phyloP scores from a whole-genome alignment of 441 rosid species.

The Populus hybrid region DNA sequence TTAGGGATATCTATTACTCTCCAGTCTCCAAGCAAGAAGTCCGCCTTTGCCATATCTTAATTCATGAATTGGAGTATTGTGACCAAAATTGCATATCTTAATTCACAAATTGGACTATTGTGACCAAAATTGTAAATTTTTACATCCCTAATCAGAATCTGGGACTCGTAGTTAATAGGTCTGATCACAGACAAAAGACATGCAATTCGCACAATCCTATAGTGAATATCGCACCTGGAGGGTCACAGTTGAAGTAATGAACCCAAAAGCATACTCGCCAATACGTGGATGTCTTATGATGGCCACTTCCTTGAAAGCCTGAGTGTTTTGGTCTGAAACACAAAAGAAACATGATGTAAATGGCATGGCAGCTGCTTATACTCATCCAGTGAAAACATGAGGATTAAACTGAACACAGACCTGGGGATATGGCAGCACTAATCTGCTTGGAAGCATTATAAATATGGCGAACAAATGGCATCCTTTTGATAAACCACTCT shows the following conservation, averaged over 20 bases:
- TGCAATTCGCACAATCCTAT: background rate
- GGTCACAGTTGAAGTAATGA: conserved; percentile 78
- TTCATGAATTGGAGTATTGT: background rate
- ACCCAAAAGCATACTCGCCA: conserved; percentile 98
- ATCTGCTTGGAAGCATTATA: conserved; percentile 97
- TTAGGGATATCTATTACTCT: background rate
- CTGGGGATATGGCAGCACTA: conserved; percentile 96
- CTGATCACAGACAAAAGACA: background rate
- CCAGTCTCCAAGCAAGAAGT: background rate
- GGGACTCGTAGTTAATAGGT: background rate
- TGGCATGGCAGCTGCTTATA: conserved; percentile 1
- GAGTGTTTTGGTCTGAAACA: conserved; percentile 79
- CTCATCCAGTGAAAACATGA: conserved; percentile 4
- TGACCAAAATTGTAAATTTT: background rate
- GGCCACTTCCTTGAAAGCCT: conserved; percentile 97
- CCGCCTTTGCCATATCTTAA: background rate
- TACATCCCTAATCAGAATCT: background rate
- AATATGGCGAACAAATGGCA: conserved; percentile 96
- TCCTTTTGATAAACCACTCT: conserved; percentile 97
- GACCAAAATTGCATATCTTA: background rate
- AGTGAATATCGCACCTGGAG: conserved; percentile 50
- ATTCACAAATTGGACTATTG: background rate
- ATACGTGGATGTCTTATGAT: conserved; percentile 95
- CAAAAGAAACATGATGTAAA: background rate
- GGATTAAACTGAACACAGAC: conserved; percentile 28